Evolutionary conservation across 164 flowering plant species (phyloP), one percentile per base, ranked within the genome.

Genomic region (Nymphaea colorata): DNA sequence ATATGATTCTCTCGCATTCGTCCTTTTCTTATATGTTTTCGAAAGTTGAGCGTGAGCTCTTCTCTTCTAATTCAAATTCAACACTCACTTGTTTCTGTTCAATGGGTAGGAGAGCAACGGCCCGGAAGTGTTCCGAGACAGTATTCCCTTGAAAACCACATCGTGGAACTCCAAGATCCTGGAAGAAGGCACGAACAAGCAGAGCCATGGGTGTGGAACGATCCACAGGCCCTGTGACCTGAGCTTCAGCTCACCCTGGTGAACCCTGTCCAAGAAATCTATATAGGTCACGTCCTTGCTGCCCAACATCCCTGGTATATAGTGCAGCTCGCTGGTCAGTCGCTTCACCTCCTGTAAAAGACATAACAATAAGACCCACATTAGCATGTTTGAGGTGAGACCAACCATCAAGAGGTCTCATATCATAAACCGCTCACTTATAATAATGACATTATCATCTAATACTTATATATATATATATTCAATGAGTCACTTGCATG

Each of bases 171-270:
- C 91, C 1, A 60, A 43, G 25, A 92, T 86, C 3, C 70, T 72
- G 53, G 91, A 86, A 73, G 78, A 82, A 41, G 98, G 98, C 3
- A 92, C 71, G 18, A 88, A 87, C 51, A 92, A 80, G 69, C 86
- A 90, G 16, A 92, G 77, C 98, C 98, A 93, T 72, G 98, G 98
- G 74, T 90, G 98, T 51, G 96, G 96, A 69, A 89, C 87, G 12
- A 89, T 88, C 96, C 93, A 89, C 5, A 76, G 70, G 16, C 93
- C 95, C 76, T 80, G 69, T 6, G 83, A 67, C 45, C 79, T 74
- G 43, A 86, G 94, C 66, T 80, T 68, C 44, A 79, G 43, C 76
- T 90, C 96, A 67, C 83, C 87, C 2, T 51, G 73, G 67, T 82
- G 73, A 3, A 88, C 96, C 70, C 98, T 76, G 62, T 84, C 66